Conservation (phyloP, 2,329 filamentous ascomycete genomes). For the Diaporthe caulivora region DNA sequence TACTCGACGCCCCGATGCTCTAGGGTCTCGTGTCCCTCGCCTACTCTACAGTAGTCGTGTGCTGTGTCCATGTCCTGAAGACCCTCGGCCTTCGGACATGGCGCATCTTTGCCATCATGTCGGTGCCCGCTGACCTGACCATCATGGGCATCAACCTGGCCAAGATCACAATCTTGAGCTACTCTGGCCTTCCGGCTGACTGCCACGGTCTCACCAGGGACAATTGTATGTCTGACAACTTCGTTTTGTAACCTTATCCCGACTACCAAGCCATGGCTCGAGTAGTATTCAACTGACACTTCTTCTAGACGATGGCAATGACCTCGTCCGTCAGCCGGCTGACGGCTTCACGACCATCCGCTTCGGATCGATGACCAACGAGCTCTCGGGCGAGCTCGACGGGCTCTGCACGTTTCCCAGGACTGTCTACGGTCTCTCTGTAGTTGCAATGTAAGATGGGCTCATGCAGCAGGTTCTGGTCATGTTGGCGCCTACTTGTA, state of each 20-base stretch:
- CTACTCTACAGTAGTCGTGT: conserved; percentile 42
- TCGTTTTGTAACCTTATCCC: not conserved
- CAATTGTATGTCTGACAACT: conserved; percentile 31
- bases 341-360: conserved; percentile 38
- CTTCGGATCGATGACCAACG: conserved; percentile 29
- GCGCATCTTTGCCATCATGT: conserved; percentile 39
- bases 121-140: conserved; percentile 43
- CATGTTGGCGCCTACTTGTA: fast-evolving
- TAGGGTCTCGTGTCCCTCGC: conserved; percentile 41
- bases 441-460: conserved; percentile 41
- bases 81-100: conserved; percentile 39
- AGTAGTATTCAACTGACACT: not conserved
- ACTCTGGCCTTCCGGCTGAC: conserved; percentile 38
- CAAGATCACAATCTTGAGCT: conserved; percentile 42
- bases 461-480: not conserved
- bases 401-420: conserved; percentile 38
- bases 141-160: conserved; percentile 43
- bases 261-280: not conserved
- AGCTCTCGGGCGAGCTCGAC: conserved; percentile 39
- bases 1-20: not conserved
- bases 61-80: conserved; percentile 41
- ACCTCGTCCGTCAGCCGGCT: conserved; percentile 36
- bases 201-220: conserved; percentile 40
- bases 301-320: conserved; percentile 33
- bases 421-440: conserved; percentile 40